Conservation (phyloP, 352 stramenopile genomes). For the Phytopythium helicoides region DNA sequence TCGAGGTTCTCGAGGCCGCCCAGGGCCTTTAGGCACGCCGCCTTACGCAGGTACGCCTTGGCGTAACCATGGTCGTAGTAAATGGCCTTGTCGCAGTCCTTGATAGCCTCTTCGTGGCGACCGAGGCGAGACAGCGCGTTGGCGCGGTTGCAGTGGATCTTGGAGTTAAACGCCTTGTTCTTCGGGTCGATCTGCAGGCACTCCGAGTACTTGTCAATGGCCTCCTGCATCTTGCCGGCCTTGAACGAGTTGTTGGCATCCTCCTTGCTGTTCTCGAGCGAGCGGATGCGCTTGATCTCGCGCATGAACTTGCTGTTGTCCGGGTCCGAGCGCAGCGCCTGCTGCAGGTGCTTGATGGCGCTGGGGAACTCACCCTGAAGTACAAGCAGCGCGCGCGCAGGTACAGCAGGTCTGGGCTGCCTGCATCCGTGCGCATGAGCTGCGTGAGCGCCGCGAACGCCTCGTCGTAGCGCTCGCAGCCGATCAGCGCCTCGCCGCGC, state of each 20-base stretch:
- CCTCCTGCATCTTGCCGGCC: slow-evolving; percentile 66
- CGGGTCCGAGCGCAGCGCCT: slow-evolving; percentile 87
- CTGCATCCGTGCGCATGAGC: slow-evolving; percentile 82
- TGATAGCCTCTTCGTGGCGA: slow-evolving; percentile 85
- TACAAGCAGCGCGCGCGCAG: slow-evolving; percentile 89
- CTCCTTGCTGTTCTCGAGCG: slow-evolving; percentile 86
- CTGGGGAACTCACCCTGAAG: slow-evolving; percentile 91
- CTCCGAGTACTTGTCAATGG: slow-evolving; percentile 87
- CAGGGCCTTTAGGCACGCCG: slow-evolving; percentile 72
- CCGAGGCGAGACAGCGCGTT: slow-evolving; percentile 82
- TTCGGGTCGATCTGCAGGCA: slow-evolving; percentile 85
- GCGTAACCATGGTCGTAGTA: slow-evolving; percentile 91
- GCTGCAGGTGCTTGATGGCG: slow-evolving; percentile 92
- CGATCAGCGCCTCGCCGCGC: slow-evolving; percentile 72
- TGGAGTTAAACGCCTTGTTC: slow-evolving; percentile 93
- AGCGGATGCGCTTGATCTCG: slow-evolving; percentile 87
- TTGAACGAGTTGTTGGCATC: slow-evolving; percentile 91
- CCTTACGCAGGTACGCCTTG: slow-evolving; percentile 87
- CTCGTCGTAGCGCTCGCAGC: slow-evolving; percentile 79
- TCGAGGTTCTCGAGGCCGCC: slow-evolving; percentile 89
- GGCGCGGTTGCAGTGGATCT: slow-evolving; percentile 93
- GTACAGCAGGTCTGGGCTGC: slow-evolving; percentile 83
- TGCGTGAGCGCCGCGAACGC: slow-evolving; percentile 79
- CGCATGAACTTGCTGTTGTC: slow-evolving; percentile 88
- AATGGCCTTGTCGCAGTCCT: slow-evolving; percentile 88